Evolutionary conservation across 2,329 filamentous ascomycete species (phyloP), one percentile per base, ranked within the genome.

Genomic region (Pyricularia sp.): DNA sequence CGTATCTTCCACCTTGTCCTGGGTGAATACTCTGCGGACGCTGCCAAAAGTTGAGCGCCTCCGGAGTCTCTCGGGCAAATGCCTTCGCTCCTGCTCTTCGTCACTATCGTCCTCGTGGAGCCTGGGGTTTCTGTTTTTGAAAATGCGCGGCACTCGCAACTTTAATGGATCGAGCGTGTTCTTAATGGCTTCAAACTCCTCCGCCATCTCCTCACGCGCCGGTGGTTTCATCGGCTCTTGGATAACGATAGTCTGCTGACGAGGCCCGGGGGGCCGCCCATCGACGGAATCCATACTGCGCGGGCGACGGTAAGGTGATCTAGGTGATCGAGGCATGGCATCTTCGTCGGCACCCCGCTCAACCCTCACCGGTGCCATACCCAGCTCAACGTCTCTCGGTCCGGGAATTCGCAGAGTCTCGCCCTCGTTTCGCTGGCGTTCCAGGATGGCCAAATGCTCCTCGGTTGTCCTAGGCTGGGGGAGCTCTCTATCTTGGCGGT

Each of bases 391-490:
- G 72, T 97, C 94, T 70, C 93, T 82, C 0, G 94, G 94, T 24
- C 93, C 93, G 0, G 94, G 94, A 70, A 99, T 97, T 55, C 91
- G 88, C 59, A 97, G 78, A 0, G 92, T 86, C 65, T 89, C 87
- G 67, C 86, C 85, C 1, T 80, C 81, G 65, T 90, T 88, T 49
- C 92, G 85, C 73, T 97, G 93, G 35, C 89, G 88, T 73, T 96
- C 86, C 16, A 97, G 75, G 70, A 97, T 94, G 6, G 89, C 89
- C 71, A 97, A 96, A 71, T 96, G 91, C 67, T 93, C 88, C 65
- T 91, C 89, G 60, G 89, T 81, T 40, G 82, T 79, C 62, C 84
- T 74, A 0, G 84, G 83, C 10, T 88, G 78, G 63, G 76, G 77
- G 26, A 80, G 69, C 64, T 84, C 79, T 70, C 74, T 75, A 74